Percentiles rank a stretch among this genome's conserved stretches.
These are phyloP conservation scores for Lentinus polychrous DNA, from an alignment of 1,284 basidiomycete genomes.

Conservation along the genomic window DNA sequence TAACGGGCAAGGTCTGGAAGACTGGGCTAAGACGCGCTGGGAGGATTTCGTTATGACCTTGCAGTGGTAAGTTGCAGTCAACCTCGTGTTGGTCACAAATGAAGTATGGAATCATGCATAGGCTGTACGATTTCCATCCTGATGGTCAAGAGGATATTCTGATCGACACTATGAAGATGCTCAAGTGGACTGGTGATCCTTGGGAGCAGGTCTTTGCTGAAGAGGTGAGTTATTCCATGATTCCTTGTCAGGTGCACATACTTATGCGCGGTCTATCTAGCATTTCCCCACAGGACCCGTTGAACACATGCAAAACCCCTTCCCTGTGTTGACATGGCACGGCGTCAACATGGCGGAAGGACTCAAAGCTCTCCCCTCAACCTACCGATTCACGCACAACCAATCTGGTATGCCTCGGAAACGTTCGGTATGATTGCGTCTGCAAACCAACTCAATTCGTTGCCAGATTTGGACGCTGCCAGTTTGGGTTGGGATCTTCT, in stretches of 20 bases:
- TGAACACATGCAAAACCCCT: conserved; percentile 28
- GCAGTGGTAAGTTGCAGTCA: conserved; percentile 43
- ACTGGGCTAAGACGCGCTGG: conserved; percentile 50
- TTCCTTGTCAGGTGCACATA: conserved; percentile 17
- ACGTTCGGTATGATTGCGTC: neutral
- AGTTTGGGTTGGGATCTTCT: conserved; percentile 51
- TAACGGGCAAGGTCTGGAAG: conserved; percentile 42
- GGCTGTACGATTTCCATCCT: conserved; percentile 49
- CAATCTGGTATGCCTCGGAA: conserved; percentile 34
- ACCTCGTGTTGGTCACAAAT: neutral
- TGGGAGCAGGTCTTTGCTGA: conserved; percentile 35
- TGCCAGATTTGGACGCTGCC: conserved; percentile 41
- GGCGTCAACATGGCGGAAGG: conserved; percentile 57
- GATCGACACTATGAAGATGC: conserved; percentile 47
- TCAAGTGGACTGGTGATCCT: conserved; percentile 48
- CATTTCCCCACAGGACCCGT: conserved; percentile 35
- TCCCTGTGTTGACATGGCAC: conserved; percentile 37
- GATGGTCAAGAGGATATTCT: conserved; percentile 43
- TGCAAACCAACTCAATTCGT: neutral
- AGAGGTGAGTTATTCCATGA: conserved; percentile 13
- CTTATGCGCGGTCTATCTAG: conserved; percentile 22
- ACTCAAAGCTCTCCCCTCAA: conserved; percentile 47
- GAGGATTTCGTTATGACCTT: conserved; percentile 49
- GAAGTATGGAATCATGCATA: conserved; percentile 17
- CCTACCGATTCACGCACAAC: conserved; percentile 52